Evolutionary conservation across 2,329 filamentous ascomycete species (phyloP), one percentile per base, ranked within the genome.

Genomic region (Colletotrichum sp.): DNA sequence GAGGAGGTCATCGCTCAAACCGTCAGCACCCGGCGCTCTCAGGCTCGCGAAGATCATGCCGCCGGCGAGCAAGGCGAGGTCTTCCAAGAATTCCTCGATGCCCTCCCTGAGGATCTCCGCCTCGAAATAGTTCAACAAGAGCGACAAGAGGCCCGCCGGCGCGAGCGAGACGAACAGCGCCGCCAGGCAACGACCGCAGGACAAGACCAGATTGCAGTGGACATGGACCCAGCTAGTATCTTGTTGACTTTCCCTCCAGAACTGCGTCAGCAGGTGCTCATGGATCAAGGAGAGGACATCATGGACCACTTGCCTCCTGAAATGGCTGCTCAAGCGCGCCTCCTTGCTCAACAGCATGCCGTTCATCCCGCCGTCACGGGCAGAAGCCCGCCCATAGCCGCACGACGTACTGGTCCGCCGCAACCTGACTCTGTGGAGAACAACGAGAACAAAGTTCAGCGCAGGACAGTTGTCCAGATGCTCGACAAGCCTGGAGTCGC

Each of bases 1-100:
- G 96, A 99, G 84, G 97, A 99, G 83, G 97, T 99, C 65, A 95
- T 99, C 78, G 95, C 98, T 83, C 93, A 96, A 77, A 96, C 98
- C 75, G 91, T 98, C 78, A 95, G 95, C 69, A 93, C 95, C 78
- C 92, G 96, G 79, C 93, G 96, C 78, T 94, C 94, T 9, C 92
- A 97, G 83, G 95, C 95, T 57, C 85, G 94, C 82, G 84, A 94
- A 88, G 86, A 92, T 83, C 91, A 90, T 71, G 90, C 91, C 30
- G 91, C 92, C 21, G 95, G 96, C 76, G 93, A 96, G 80, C 92
- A 95, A 39, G 94, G 92, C 5, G 95, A 96, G 80, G 96, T 98
- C 77, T 96, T 96, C 84, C 94, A 95, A 78, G 96, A 98, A 81
- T 99, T 99, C 85, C 89, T 99, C 13, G 95, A 98, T 82, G 97